Percentiles rank a stretch among this genome's conserved stretches.
These are phyloP conservation scores for Rhododendron mucronatum DNA, from an alignment of 148 eudicot genomes.

Conservation along the genomic window DNA sequence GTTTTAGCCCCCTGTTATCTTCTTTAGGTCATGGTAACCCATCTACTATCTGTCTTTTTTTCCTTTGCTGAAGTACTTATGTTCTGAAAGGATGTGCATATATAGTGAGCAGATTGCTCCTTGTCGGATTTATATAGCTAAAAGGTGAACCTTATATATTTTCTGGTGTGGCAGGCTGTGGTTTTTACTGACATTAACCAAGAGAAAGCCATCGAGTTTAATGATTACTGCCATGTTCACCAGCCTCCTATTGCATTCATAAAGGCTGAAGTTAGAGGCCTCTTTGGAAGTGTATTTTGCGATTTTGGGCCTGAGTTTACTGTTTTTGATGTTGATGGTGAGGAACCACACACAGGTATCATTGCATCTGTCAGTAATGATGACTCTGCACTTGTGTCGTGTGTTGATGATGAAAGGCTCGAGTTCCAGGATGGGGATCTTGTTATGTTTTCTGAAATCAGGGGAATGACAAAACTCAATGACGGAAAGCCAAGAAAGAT, in stretches of 20 bases:
- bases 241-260: constrained; percentile 70
- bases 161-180: constrained; percentile 46
- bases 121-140: not conserved
- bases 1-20: not conserved
- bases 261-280: constrained; percentile 72
- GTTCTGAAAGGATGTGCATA: not conserved
- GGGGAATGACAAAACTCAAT: constrained; percentile 63
- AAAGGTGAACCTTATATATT: not conserved
- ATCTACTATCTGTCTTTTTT: not conserved
- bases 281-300: constrained; percentile 63
- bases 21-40: not conserved
- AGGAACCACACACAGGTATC: constrained; percentile 76
- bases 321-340: constrained; percentile 70
- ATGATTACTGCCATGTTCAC: constrained; percentile 69
- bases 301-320: constrained; percentile 78
- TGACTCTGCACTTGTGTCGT: constrained; percentile 59
- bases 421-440: constrained; percentile 82
- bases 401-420: constrained; percentile 75
- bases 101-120: not conserved
- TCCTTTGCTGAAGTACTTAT: not conserved
- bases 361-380: constrained; percentile 76
- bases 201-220: constrained; percentile 52
- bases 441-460: constrained; percentile 65
- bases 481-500: constrained; percentile 77
- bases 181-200: constrained; percentile 54